Percentiles rank a stretch among this genome's conserved stretches.
phyloP scores from a whole-genome alignment of 495 filamentous ascomycete genomes.

The Barbatosphaeria neglecta region DNA sequence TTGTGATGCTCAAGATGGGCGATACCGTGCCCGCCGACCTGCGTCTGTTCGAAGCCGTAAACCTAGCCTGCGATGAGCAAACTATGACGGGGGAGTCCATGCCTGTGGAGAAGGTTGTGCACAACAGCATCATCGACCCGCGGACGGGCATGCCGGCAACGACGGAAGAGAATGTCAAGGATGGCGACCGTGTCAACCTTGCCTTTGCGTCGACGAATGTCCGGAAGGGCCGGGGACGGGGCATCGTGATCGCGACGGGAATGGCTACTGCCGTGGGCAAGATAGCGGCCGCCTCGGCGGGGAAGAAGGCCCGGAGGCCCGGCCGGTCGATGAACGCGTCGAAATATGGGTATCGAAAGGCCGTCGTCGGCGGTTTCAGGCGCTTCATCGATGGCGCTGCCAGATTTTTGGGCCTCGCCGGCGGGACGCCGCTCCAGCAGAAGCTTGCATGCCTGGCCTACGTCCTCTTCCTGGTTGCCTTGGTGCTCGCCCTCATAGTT shows the following conservation, averaged over 20 bases:
- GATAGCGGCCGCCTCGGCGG: constrained; percentile 53
- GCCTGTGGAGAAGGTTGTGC: constrained; percentile 21
- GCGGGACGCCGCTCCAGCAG: constrained; percentile 70
- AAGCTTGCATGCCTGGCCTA: constrained; percentile 71
- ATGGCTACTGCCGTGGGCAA: constrained; percentile 81
- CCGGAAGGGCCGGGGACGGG: constrained; percentile 54
- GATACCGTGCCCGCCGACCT: constrained; percentile 74
- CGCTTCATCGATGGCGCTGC: constrained; percentile 54
- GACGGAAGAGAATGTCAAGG: constrained; percentile 40
- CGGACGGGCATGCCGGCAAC: constrained; percentile 16
- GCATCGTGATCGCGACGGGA: constrained; percentile 57
- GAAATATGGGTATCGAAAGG: constrained; percentile 47
- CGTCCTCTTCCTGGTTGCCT: constrained; percentile 59
- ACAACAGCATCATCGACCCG: constrained; percentile 18
- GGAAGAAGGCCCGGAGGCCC: constrained; percentile 47
- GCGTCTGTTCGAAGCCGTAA: constrained; percentile 67
- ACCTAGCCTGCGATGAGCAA: constrained; percentile 36
- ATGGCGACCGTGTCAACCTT: constrained; percentile 58
- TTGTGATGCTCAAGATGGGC: constrained; percentile 69
- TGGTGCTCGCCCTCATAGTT: constrained; percentile 67
- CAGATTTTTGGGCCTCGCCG: constrained; percentile 62
- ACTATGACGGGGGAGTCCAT: constrained; percentile 61
- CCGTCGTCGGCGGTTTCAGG: constrained; percentile 42
- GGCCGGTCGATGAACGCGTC: constrained; percentile 51
- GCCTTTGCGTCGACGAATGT: constrained; percentile 58